Evolutionary conservation across 768 basidiomycete genomes (phyloP), one percentile per base, ranked within the genome.

Genomic region (Boletus huronensis): DNA sequence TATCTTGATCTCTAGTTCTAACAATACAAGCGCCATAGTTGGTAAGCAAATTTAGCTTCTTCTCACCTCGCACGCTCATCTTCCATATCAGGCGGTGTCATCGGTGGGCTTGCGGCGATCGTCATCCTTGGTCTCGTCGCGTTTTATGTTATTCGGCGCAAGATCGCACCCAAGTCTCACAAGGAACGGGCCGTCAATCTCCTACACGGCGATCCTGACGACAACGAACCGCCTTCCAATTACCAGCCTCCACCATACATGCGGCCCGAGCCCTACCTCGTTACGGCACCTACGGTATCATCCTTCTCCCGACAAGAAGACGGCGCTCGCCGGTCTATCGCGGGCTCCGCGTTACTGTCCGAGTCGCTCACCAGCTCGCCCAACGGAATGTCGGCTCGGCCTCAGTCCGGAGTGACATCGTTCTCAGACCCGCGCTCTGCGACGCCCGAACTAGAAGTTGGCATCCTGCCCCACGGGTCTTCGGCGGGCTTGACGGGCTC

Each of bases 221-320:
- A 82, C 41, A 79, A 75, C 34, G 74, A 75, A 13, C 70, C 71
- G 1, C 58, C 64, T 49, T 60, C 66, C 56, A 58, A 72, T 26
- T 77, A 77, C 44, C 80, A 83, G 38, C 79, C 84, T 8, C 87
- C 87, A 5, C 79, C 88, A 53, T 88, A 82, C 68, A 86, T 88
- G 64, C 79, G 78, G 31, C 88, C 89, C 0, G 85, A 90, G 58
- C 90, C 90, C 3, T 91, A 84, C 72, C 79, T 87, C 49, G 78
- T 88, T 4, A 79, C 87, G 0, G 84, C 84, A 42, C 83, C 86
- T 13, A 82, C 83, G 14, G 63, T 71, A 1, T 74, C 77, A 6
- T 69, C 75, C 8, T 72, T 74, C 0, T 74, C 69, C 21, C 74
- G 64, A 2, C 72, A 65, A 42, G 67, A 62, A 45, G 69, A 64